Evolutionary conservation across 2,329 filamentous ascomycete genomes (phyloP).

Genomic region (Xylariaceae sp.): DNA sequence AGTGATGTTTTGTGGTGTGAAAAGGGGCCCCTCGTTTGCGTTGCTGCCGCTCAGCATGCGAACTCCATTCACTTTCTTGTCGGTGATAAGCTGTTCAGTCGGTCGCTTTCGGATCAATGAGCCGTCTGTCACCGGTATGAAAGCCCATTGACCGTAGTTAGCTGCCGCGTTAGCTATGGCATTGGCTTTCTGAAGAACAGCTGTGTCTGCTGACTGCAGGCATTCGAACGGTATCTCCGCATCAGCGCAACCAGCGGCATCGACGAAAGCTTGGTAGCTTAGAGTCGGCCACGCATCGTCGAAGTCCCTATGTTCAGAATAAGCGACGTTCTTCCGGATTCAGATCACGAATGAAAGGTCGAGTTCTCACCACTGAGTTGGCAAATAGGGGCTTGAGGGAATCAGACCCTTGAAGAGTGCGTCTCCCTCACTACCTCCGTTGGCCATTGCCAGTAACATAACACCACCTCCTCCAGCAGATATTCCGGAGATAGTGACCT

Average conservation of each 20-base stretch:
- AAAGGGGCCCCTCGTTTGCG: constrained; percentile 36
- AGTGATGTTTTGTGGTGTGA: constrained; percentile 35
- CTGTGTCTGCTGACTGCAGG: constrained; percentile 32
- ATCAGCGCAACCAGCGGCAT: constrained; percentile 32
- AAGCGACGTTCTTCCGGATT: not conserved
- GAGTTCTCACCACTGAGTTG: constrained; percentile 43
- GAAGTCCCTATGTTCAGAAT: constrained; percentile 25
- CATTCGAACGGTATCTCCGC: constrained; percentile 33
- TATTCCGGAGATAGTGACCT: constrained; percentile 51
- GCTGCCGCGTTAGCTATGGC: constrained; percentile 27
- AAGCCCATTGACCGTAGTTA: constrained; percentile 32
- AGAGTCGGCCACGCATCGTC: constrained; percentile 30
- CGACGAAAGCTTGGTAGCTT: constrained; percentile 33
- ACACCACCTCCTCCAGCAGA: constrained; percentile 49
- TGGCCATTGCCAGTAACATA: constrained; percentile 44
- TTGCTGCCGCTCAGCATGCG: constrained; percentile 34
- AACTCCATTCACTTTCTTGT: constrained; percentile 32
- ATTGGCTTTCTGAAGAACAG: constrained; percentile 35
- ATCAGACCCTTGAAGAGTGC: constrained; percentile 43
- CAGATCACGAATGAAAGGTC: not conserved
- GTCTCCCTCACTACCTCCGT: constrained; percentile 39
- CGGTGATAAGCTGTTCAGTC: constrained; percentile 25
- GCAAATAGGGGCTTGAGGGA: constrained; percentile 44
- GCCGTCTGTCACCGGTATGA: constrained; percentile 37
- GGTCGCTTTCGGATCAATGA: constrained; percentile 32